Conservation (phyloP, 345 rosid genomes). For the Camelina hispida region DNA sequence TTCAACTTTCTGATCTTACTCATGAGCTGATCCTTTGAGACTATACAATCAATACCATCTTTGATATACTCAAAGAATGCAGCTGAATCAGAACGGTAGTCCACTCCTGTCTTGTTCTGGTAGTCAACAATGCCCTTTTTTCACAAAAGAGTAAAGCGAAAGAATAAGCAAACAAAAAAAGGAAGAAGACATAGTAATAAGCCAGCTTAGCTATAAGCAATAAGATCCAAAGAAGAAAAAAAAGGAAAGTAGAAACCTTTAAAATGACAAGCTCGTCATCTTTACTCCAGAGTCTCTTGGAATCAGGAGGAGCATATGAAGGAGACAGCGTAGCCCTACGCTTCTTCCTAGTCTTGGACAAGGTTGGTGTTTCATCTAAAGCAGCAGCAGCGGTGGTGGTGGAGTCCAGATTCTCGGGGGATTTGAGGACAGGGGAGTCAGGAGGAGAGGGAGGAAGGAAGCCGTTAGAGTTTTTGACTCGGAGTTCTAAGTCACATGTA, state of each 20-base stretch:
- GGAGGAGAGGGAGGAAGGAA: constrained; percentile 12
- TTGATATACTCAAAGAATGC: constrained; percentile 13
- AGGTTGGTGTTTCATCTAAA: background rate
- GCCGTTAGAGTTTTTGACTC: constrained; percentile 13
- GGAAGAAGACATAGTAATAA: background rate
- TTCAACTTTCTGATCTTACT: constrained; percentile 28
- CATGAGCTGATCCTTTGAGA: constrained; percentile 28
- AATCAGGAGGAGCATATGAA: background rate
- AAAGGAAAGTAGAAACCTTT: constrained; percentile 3
- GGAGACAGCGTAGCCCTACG: background rate
- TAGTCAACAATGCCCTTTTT: constrained; percentile 24
- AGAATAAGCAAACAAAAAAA: background rate
- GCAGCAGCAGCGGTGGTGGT: background rate
- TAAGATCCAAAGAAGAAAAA: background rate
- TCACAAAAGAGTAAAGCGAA: background rate
- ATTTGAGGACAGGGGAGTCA: background rate
- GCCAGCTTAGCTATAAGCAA: background rate
- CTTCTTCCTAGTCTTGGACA: constrained; percentile 6
- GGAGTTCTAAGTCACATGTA: background rate
- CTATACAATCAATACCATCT: background rate
- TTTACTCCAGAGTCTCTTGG: constrained; percentile 11
- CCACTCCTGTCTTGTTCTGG: constrained; percentile 12
- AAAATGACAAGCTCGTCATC: constrained; percentile 24
- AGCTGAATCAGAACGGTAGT: background rate
- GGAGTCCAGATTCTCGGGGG: background rate